Conservation (phyloP, 1,284 basidiomycete species). For the Erythrobasidium hasegawianum region DNA sequence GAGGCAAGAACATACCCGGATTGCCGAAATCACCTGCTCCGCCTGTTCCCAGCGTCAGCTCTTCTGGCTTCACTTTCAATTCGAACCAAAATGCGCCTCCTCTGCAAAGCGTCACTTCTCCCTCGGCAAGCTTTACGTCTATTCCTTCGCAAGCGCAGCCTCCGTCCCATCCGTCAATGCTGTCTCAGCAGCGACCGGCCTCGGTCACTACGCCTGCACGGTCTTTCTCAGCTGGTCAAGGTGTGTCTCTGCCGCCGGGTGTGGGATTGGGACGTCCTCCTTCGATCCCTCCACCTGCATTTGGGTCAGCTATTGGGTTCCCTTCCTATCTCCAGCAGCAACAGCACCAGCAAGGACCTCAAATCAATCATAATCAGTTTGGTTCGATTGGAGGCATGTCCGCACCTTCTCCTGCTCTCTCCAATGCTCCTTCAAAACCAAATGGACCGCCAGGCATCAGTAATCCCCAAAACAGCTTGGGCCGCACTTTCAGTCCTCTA, state of each 20-base stretch:
- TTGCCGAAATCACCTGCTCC: conserved; percentile 37
- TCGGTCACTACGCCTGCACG: not conserved
- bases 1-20: conserved; percentile 39
- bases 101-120: not conserved
- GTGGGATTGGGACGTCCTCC: conserved; percentile 13
- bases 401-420: not conserved
- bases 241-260: conserved; percentile 16
- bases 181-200: conserved; percentile 12
- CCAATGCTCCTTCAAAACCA: not conserved
- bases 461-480: not conserved
- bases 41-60: not conserved
- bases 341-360: conserved; percentile 3
- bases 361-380: not conserved
- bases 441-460: conserved; percentile 18
- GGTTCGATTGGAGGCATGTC: conserved; percentile 18
- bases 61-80: not conserved
- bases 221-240: conserved; percentile 17
- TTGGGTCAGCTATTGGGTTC: conserved; percentile 23
- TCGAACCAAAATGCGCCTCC: not conserved
- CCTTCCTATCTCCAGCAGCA: conserved; percentile 8
- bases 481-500: not conserved
- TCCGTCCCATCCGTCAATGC: not conserved
- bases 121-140: not conserved
- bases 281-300: conserved; percentile 8
- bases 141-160: not conserved